Evolutionary conservation across 306 rosid species (phyloP).

Genomic region (Cicer yamashitae): DNA sequence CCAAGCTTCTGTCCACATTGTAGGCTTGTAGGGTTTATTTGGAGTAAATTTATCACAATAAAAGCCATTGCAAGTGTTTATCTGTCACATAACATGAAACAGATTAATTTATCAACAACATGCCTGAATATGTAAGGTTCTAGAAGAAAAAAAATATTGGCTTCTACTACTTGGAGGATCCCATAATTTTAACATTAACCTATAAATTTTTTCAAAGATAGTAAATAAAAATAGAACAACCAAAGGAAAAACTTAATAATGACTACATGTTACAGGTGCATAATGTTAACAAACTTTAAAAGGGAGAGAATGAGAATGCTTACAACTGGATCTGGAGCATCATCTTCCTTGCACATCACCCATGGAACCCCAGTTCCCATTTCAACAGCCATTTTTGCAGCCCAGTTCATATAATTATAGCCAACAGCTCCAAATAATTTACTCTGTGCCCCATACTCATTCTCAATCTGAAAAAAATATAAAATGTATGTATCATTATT

Average conservation of each 20-base stretch:
- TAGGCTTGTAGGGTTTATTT: conserved; percentile 89
- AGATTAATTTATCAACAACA: conserved; percentile 38
- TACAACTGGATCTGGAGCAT: conserved; percentile 99
- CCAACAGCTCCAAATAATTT: conserved; percentile 84
- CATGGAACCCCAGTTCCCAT: conserved; percentile 95
- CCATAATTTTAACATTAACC: background rate
- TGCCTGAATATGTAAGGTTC: conserved; percentile 28
- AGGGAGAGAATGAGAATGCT: conserved; percentile 43
- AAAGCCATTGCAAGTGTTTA: conserved; percentile 96
- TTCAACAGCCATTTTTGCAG: conserved; percentile 96
- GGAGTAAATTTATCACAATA: conserved; percentile 92
- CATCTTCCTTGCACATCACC: conserved; percentile 99
- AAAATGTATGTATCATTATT: conserved; percentile 12
- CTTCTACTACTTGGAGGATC: background rate
- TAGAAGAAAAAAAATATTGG: background rate
- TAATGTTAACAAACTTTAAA: conserved; percentile 30
- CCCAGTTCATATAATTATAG: conserved; percentile 86
- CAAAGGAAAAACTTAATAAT: conserved; percentile 1
- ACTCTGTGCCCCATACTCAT: conserved; percentile 92
- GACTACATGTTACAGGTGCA: conserved; percentile 6
- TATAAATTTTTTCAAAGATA: background rate
- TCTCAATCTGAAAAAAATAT: conserved; percentile 77
- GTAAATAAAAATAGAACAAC: conserved; percentile 10
- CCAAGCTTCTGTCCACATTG: conserved; percentile 99
- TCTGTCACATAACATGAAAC: conserved; percentile 61